Evolutionary conservation across 1,284 basidiomycete species (phyloP).

Genomic region (Athelia sp.): DNA sequence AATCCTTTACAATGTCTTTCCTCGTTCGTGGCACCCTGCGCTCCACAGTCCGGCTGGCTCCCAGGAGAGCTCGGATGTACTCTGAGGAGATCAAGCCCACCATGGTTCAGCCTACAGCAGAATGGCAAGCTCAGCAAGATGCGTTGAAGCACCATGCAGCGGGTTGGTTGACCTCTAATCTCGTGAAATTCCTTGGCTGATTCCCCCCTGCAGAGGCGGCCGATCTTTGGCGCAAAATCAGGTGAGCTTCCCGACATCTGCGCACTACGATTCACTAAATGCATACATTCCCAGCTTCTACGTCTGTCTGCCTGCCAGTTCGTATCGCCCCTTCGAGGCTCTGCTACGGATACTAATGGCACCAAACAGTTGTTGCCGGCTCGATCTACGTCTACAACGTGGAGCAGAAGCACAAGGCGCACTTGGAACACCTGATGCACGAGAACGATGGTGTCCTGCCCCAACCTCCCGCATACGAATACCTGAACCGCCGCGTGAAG

Average conservation of each 20-base stretch:
- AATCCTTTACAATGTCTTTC: constrained; percentile 44
- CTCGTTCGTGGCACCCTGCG: constrained; percentile 44
- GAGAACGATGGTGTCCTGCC: constrained; percentile 76
- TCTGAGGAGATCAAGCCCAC: constrained; percentile 34
- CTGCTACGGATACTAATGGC: constrained; percentile 1
- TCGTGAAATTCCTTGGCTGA: constrained; percentile 7
- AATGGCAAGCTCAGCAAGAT: constrained; percentile 50
- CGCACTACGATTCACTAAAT: background rate
- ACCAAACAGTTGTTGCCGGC: constrained; percentile 51
- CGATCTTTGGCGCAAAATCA: constrained; percentile 82
- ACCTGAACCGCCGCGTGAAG: constrained; percentile 71
- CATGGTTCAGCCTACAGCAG: constrained; percentile 31
- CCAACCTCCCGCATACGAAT: constrained; percentile 66
- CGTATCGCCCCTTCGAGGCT: constrained; percentile 20
- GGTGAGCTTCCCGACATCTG: constrained; percentile 39
- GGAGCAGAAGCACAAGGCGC: constrained; percentile 70
- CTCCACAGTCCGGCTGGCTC: constrained; percentile 36
- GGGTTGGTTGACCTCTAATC: constrained; percentile 35
- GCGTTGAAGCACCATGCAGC: constrained; percentile 65
- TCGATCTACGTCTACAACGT: constrained; percentile 71
- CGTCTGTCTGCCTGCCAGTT: constrained; percentile 70
- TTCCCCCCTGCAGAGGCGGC: constrained; percentile 52
- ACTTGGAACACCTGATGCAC: constrained; percentile 65
- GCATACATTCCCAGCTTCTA: constrained; percentile 48
- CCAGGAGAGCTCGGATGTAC: constrained; percentile 24